phyloP scores from a whole-genome alignment of 176 grass and related monocot genomes.

The Triticum timopheevii region DNA sequence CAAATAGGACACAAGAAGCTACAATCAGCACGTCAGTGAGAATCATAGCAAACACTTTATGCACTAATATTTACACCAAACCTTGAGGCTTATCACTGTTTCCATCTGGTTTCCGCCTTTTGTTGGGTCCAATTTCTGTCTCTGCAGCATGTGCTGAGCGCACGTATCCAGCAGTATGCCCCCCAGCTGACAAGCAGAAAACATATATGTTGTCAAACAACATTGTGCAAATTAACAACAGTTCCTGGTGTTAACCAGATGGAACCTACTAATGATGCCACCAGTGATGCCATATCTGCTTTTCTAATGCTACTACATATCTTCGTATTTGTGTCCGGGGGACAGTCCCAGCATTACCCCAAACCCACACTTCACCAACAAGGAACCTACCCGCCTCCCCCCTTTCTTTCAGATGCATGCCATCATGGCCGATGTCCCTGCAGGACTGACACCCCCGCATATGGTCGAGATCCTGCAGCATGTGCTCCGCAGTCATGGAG shows the following conservation, averaged over 20 bases:
- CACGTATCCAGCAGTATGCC: constrained; percentile 16
- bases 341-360: too few relatives aligned
- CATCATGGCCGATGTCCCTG: not conserved
- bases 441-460: not conserved
- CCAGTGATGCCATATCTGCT: too few relatives aligned
- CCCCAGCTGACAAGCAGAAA: not conserved
- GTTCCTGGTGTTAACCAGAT: not conserved
- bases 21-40: not conserved
- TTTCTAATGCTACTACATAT: too few relatives aligned
- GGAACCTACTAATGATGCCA: not conserved
- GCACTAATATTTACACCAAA: not conserved
- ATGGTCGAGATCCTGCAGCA: too few relatives aligned
- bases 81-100: not conserved
- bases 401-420: not conserved
- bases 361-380: not conserved
- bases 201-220: not conserved
- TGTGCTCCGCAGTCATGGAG: not conserved
- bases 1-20: not conserved
- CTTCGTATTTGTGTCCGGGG: too few relatives aligned
- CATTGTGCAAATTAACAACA: not conserved
- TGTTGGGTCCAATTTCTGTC: not conserved
- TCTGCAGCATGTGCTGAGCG: not conserved
- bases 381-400: not conserved
- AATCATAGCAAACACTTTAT: not conserved
- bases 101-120: not conserved